phyloP scores from a whole-genome alignment of 257 asterid species.

The Solanum phureja region DNA sequence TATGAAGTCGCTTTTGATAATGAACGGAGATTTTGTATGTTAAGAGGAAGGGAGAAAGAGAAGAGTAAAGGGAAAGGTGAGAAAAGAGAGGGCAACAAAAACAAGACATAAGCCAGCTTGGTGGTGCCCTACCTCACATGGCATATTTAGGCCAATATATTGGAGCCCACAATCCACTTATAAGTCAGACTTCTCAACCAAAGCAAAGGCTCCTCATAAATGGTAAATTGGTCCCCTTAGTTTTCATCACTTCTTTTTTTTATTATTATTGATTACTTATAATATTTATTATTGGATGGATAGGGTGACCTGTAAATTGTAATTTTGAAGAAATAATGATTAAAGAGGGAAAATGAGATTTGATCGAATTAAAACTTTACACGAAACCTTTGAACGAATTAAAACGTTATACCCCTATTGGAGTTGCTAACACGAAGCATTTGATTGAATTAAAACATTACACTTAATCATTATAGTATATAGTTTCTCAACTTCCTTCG shows the following conservation, averaged over 20 bases:
- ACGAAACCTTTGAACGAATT: not conserved
- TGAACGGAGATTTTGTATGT: not conserved
- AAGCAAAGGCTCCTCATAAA: slow-evolving; percentile 4
- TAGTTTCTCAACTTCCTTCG: not conserved
- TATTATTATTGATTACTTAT: not conserved
- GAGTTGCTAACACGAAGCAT: not conserved
- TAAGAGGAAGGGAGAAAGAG: not conserved
- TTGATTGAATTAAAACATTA: not conserved
- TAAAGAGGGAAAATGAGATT: not conserved
- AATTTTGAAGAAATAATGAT: not conserved
- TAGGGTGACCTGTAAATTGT: not conserved
- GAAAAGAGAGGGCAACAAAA: slow-evolving; percentile 18
- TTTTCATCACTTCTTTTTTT: not conserved
- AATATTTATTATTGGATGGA: not conserved
- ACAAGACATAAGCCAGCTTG: slow-evolving; percentile 48
- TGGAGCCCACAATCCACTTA: slow-evolving; percentile 23
- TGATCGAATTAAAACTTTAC: not conserved
- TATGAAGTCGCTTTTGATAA: not conserved
- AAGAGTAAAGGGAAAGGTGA: slow-evolving; percentile 2
- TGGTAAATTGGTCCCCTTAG: slow-evolving; percentile 7
- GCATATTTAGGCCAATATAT: not conserved
- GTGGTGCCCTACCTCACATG: slow-evolving; percentile 87
- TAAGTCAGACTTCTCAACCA: slow-evolving; percentile 15
- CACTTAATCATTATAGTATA: not conserved
- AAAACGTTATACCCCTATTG: not conserved